A percentile compares a stretch with the other conserved stretches of the same genome.
Evolutionary conservation across 208 protist species (phyloP).

Genomic region (Leishmania turanica): DNA sequence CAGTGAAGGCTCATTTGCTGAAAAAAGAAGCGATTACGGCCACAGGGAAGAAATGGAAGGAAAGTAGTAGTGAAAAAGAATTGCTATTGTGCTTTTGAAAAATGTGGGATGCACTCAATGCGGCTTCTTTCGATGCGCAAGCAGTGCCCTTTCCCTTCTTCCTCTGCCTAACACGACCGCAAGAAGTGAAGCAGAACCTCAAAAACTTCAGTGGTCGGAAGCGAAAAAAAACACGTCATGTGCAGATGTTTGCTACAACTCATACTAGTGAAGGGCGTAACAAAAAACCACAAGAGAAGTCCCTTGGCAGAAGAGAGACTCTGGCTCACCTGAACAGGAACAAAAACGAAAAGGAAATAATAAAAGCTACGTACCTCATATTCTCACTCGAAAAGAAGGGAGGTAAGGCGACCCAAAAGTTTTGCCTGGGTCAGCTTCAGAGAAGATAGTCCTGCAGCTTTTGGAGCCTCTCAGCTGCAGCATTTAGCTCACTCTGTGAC

Average conservation of each 20-base stretch:
- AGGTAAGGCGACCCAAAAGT: neutral
- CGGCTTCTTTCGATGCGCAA: neutral
- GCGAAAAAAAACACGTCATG: neutral
- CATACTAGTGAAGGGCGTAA: neutral
- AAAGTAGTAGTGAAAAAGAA: neutral
- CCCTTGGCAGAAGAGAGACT: neutral
- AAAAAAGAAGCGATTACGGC: neutral
- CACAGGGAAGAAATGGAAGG: neutral
- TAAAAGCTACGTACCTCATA: neutral
- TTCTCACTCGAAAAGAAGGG: neutral
- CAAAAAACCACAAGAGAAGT: neutral
- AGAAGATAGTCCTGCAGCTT: slow-evolving; percentile 51
- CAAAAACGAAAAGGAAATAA: neutral
- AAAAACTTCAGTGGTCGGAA: neutral
- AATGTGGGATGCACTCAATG: neutral
- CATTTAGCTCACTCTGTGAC: slow-evolving; percentile 55
- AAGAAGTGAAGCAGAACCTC: neutral
- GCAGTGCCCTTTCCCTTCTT: neutral
- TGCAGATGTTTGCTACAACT: neutral
- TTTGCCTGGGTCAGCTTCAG: neutral
- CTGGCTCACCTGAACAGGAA: neutral
- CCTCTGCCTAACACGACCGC: neutral
- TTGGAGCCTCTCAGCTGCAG: slow-evolving; percentile 53
- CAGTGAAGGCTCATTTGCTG: neutral
- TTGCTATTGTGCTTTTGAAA: neutral